phyloP scores from a whole-genome alignment of 345 rosid species.

The Arabidopsis thaliana region DNA sequence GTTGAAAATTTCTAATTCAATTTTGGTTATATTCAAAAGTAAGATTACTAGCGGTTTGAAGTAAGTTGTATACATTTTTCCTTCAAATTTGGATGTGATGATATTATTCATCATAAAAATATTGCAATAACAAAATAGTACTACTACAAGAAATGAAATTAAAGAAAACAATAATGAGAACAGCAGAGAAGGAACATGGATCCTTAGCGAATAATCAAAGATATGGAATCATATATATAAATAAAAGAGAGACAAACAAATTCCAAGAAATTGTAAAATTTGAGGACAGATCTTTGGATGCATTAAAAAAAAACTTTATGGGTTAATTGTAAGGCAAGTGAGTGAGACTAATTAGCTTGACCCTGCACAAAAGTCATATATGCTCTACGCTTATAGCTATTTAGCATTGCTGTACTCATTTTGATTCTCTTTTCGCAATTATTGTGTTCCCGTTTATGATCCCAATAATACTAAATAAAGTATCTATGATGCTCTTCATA shows the following conservation, averaged over 20 bases:
- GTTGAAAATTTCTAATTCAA: not conserved
- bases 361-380: constrained; percentile 36
- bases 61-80: too few species aligned
- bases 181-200: constrained; percentile 43
- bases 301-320: not conserved
- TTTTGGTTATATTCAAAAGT: not conserved
- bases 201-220: constrained; percentile 29
- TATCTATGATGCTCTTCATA: constrained; percentile 20
- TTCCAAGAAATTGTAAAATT: constrained; percentile 46
- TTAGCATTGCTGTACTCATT: constrained; percentile 37
- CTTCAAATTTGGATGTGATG: too few species aligned
- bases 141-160: not conserved
- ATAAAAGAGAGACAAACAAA: constrained; percentile 41
- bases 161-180: constrained; percentile 24
- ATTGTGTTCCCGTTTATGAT: constrained; percentile 41
- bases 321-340: constrained; percentile 10
- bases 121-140: not conserved
- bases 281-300: constrained; percentile 41
- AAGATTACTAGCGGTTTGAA: too few species aligned
- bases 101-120: not conserved
- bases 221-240: constrained; percentile 19
- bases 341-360: constrained; percentile 35
- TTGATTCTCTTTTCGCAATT: constrained; percentile 41
- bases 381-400: constrained; percentile 23
- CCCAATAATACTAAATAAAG: constrained; percentile 33